These are phyloP conservation scores for Hymenotorrendiella dingleyae DNA, from an alignment of 2,329 filamentous ascomycete species.

Conservation along the genomic window DNA sequence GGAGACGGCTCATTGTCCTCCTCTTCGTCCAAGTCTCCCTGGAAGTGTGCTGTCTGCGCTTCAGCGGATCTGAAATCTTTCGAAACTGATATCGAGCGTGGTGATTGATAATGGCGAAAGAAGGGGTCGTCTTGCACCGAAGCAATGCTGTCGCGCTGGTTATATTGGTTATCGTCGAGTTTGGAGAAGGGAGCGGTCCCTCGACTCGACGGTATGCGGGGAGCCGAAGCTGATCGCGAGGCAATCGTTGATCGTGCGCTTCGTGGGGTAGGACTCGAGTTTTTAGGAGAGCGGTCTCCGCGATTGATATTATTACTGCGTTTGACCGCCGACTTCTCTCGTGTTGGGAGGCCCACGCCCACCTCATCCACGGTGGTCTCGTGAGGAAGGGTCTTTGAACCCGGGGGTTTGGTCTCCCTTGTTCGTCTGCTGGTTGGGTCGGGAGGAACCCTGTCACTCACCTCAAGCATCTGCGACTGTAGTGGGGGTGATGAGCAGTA, in stretches of 20 bases:
- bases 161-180: slow-evolving; percentile 21
- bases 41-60: slow-evolving; percentile 15
- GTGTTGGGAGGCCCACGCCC: slow-evolving; percentile 9
- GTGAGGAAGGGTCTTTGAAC: background rate
- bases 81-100: slow-evolving; percentile 29
- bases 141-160: slow-evolving; percentile 41
- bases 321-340: slow-evolving; percentile 9
- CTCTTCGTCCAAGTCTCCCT: slow-evolving; percentile 11
- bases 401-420: background rate
- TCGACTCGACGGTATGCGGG: slow-evolving; percentile 11
- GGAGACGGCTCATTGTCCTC: slow-evolving; percentile 11
- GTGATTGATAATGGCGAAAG: slow-evolving; percentile 42
- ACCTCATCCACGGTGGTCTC: slow-evolving; percentile 11
- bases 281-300: slow-evolving; percentile 2
- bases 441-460: no score
- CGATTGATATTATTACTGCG: background rate
- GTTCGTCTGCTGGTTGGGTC: background rate
- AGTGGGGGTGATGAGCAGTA: no score
- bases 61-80: slow-evolving; percentile 29
- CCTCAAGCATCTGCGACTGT: no score
- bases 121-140: slow-evolving; percentile 52
- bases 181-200: slow-evolving; percentile 9
- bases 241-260: slow-evolving; percentile 6
- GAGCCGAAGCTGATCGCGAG: slow-evolving; percentile 17
- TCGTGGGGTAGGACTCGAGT: slow-evolving; percentile 13